phyloP scores from a whole-genome alignment of 306 rosid genomes.

The Cotoneaster glaucophyllus region DNA sequence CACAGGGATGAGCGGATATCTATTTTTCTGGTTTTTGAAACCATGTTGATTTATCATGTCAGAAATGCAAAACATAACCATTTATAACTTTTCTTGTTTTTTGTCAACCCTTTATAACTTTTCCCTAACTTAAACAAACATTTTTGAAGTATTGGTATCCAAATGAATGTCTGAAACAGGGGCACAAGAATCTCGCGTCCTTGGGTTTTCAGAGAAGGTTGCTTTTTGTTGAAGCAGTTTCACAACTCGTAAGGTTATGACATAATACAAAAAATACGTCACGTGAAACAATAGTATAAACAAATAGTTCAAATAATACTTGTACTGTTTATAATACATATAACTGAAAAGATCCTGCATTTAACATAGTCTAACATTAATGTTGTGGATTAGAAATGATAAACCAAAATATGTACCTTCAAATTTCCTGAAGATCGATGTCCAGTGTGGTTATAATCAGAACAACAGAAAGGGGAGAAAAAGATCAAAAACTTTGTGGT shows the following conservation, averaged over 20 bases:
- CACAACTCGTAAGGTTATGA: neutral
- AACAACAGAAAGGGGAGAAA: slow-evolving; percentile 22
- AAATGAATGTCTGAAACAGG: neutral
- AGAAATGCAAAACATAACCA: neutral
- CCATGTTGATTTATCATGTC: neutral
- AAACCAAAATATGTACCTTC: slow-evolving; percentile 48
- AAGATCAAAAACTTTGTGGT: slow-evolving; percentile 20
- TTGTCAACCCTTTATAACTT: neutral
- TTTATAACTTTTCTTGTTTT: neutral
- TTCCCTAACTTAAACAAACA: neutral
- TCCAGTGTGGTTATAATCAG: slow-evolving; percentile 21
- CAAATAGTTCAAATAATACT: neutral
- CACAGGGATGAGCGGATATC: neutral
- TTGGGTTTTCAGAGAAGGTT: neutral
- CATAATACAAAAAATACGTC: neutral
- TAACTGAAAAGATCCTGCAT: neutral
- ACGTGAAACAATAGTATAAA: neutral
- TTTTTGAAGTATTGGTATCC: neutral
- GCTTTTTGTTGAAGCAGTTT: neutral
- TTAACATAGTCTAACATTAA: slow-evolving; percentile 10
- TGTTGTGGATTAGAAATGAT: slow-evolving; percentile 12
- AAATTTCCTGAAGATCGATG: slow-evolving; percentile 51
- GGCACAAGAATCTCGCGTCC: neutral
- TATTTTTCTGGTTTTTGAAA: neutral
- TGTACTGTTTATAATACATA: slow-evolving; percentile 2